These are phyloP conservation scores for Jackrogersella multiformis DNA, from an alignment of 495 filamentous ascomycete species.

Conservation along the genomic window DNA sequence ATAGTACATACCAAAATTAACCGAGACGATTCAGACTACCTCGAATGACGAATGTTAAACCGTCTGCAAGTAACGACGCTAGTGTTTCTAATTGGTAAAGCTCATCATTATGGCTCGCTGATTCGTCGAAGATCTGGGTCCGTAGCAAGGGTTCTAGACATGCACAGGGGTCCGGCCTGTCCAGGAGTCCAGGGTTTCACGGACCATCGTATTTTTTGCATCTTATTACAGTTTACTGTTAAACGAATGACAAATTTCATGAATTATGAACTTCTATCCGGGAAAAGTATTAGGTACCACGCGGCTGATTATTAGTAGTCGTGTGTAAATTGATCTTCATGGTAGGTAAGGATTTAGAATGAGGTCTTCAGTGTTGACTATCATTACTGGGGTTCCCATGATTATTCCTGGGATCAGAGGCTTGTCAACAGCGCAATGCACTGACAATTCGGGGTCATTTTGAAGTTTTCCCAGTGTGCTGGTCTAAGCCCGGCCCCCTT, in stretches of 20 bases:
- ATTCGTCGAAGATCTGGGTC: slow-evolving; percentile 27
- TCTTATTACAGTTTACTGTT: no score
- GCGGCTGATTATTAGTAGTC: no score
- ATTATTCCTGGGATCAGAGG: slow-evolving; percentile 14
- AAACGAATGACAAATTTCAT: neutral
- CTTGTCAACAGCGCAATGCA: slow-evolving; percentile 17
- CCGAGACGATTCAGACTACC: slow-evolving; percentile 14
- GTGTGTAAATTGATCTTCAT: slow-evolving; percentile 2
- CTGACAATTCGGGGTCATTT: slow-evolving; percentile 20
- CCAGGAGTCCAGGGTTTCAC: neutral
- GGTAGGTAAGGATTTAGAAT: slow-evolving; percentile 37
- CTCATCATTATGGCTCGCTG: slow-evolving; percentile 5
- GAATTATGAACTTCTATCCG: no score
- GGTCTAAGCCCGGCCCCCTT: slow-evolving; percentile 19
- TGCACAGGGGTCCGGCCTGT: slow-evolving; percentile 21
- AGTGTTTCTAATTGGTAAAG: slow-evolving; percentile 45
- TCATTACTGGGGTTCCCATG: slow-evolving; percentile 34
- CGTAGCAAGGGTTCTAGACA: slow-evolving; percentile 17
- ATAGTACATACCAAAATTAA: neutral
- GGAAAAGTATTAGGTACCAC: no score
- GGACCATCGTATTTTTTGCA: slow-evolving; percentile 17
- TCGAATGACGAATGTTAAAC: slow-evolving; percentile 34
- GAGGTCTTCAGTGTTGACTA: slow-evolving; percentile 23
- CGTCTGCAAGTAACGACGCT: slow-evolving; percentile 40
- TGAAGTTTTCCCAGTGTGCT: slow-evolving; percentile 15